Percentiles rank a stretch among this genome's conserved stretches.
These are phyloP conservation scores for Diophrys sp. DNA, from an alignment of 73 alveolate species.

Conservation along the genomic window DNA sequence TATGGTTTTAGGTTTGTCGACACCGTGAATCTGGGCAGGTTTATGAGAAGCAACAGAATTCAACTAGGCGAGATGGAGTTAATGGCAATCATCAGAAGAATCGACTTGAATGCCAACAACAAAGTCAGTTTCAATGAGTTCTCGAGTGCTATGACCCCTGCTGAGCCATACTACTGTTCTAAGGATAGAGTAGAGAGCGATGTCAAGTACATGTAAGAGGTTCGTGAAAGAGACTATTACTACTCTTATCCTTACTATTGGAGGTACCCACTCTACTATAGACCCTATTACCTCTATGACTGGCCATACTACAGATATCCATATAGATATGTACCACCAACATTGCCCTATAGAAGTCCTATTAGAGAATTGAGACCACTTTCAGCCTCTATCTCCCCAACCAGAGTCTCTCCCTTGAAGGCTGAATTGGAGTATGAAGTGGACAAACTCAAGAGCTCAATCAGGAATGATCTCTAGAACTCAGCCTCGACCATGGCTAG, in stretches of 20 bases:
- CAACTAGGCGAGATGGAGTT: background rate
- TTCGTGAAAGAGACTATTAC: background rate
- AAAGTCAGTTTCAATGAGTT: conserved; percentile 32
- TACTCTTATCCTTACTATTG: background rate
- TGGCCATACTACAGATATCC: background rate
- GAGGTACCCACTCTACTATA: background rate
- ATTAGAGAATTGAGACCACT: background rate
- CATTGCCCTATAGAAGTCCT: background rate
- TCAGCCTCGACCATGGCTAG: background rate
- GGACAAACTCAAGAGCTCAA: background rate
- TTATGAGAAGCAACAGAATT: conserved; percentile 23
- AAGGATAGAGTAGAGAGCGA: conserved; percentile 8
- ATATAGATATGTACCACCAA: background rate
- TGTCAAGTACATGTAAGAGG: background rate
- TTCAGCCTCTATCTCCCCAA: background rate
- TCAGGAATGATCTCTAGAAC: background rate
- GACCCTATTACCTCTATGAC: background rate
- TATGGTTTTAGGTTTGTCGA: conserved; percentile 40
- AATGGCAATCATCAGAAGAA: conserved; percentile 42
- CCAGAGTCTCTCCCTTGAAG: background rate
- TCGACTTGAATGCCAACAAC: conserved; percentile 53
- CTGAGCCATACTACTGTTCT: conserved; percentile 42
- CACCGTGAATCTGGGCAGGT: conserved; percentile 10
- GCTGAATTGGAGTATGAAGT: background rate
- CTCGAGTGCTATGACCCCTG: conserved; percentile 23